phyloP scores from a whole-genome alignment of 768 basidiomycete genomes.

The Termitomyces sp. region DNA sequence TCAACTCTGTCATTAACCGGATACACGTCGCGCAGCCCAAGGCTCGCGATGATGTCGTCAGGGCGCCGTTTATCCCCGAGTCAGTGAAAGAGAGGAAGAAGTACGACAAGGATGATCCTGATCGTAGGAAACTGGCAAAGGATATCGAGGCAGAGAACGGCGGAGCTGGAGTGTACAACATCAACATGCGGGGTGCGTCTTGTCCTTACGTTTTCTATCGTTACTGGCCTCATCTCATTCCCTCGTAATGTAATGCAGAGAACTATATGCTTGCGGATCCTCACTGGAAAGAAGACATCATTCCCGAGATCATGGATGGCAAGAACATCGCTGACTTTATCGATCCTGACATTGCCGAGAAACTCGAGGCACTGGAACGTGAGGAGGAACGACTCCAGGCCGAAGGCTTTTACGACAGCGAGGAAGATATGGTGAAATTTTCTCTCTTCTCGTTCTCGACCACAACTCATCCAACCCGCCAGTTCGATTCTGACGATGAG shows the following conservation, averaged over 20 bases:
- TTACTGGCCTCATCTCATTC: neutral
- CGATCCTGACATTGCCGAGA: constrained; percentile 95
- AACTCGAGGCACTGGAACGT: constrained; percentile 92
- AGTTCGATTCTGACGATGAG: constrained; percentile 72
- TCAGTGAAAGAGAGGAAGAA: constrained; percentile 67
- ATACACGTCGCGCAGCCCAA: constrained; percentile 94
- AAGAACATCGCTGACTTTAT: constrained; percentile 99
- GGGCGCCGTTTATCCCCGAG: constrained; percentile 88
- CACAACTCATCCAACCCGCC: constrained; percentile 12
- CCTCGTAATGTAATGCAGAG: constrained; percentile 46
- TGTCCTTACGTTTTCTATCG: neutral
- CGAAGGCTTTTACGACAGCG: constrained; percentile 92
- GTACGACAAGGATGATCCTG: constrained; percentile 84
- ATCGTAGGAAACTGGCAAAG: constrained; percentile 63
- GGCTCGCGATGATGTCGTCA: constrained; percentile 82
- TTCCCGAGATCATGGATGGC: constrained; percentile 99
- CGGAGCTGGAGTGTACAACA: constrained; percentile 86
- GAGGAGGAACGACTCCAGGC: constrained; percentile 93
- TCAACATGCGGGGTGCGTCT: constrained; percentile 80
- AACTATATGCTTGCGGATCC: constrained; percentile 84
- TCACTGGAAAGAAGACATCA: constrained; percentile 92
- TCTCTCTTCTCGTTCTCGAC: neutral
- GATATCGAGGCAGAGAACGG: constrained; percentile 86
- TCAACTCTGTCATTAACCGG: constrained; percentile 89
- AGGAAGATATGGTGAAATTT: constrained; percentile 72